Evolutionary conservation across 73 alveolate species (phyloP), one percentile per base, ranked within the genome.

Genomic region (Durusdinium trenchii): DNA sequence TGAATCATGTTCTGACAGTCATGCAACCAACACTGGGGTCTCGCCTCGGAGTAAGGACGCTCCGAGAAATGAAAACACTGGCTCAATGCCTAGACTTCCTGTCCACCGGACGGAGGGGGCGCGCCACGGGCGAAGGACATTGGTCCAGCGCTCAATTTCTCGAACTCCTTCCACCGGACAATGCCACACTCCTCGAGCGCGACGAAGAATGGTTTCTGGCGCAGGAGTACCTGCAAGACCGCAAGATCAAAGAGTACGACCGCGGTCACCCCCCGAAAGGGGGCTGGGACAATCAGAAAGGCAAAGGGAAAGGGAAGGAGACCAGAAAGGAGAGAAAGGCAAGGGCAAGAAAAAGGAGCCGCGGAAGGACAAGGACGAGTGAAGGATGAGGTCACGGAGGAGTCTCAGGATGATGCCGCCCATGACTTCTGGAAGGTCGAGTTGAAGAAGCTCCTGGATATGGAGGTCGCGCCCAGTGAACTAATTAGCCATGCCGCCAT

Each of bases 301-400:
- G 83, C 9, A 32, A 35, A 16, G 83, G 83, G 3, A 71, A 71
- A 36, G 51, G 83, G 30, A 71, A 71, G 52, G 83, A 71, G 35
- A 35, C 1, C 83, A 71, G 83, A 71, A 71, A 50, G 83, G 83
- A 47, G 83, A 71, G 52, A 71, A 71, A 38, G 83, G 83, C 9
- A 71, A n/a, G 40, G 83, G 83, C 52, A 71, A 71, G 26, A n/a
- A 38, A 30, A 71, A 71, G 83, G 32, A 35, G 50, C 12, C 1
- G 35, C 16, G 30, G 2, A 50, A 71, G 50, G 12, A 71, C 35
- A 50, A 71, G 2, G 83, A 67, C 46, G n/a, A 36, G 83, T 71
- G 83, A 71, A 71, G 82, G 50, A 69, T 26, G 82, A 71, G 51
- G 79, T 1, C 30, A 30, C 0, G 40, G n/a, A 10, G 35, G 51